These are phyloP conservation scores for Metschnikowia anglica DNA, from an alignment of 805 yeast genomes.

Conservation along the genomic window DNA sequence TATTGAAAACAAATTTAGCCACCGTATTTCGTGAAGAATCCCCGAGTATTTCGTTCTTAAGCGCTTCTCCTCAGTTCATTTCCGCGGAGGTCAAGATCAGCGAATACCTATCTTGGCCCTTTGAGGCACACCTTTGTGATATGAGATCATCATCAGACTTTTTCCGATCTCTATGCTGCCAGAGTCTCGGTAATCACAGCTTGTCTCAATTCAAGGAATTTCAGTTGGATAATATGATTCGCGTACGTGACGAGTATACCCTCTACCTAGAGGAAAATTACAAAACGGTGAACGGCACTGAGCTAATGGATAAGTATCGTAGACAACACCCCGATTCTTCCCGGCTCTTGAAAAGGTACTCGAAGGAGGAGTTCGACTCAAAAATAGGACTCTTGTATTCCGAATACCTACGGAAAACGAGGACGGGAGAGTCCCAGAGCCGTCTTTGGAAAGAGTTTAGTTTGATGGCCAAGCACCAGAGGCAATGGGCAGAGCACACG, in stretches of 20 bases:
- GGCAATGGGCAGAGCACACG: neutral
- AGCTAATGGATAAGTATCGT: conserved; percentile 30
- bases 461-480: conserved; percentile 4
- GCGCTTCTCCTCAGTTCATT: neutral
- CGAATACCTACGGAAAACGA: conserved; percentile 1
- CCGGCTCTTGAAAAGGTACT: conserved; percentile 2
- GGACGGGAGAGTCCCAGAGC: neutral
- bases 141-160: conserved; percentile 14
- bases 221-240: conserved; percentile 23
- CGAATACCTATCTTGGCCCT: conserved; percentile 25
- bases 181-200: conserved; percentile 24
- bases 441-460: conserved; percentile 4
- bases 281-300: conserved; percentile 34
- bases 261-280: conserved; percentile 36
- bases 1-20: conserved; percentile 19
- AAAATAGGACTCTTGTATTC: conserved; percentile 1
- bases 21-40: conserved; percentile 1
- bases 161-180: conserved; percentile 23
- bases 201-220: conserved; percentile 21
- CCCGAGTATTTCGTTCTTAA: conserved; percentile 2
- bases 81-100: conserved; percentile 7
- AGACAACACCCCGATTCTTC: conserved; percentile 18
- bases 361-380: conserved; percentile 2
- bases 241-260: conserved; percentile 32
- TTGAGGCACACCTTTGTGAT: conserved; percentile 16